Evolutionary conservation across 306 rosid genomes (phyloP).

Genomic region (Alnus glutinosa): DNA sequence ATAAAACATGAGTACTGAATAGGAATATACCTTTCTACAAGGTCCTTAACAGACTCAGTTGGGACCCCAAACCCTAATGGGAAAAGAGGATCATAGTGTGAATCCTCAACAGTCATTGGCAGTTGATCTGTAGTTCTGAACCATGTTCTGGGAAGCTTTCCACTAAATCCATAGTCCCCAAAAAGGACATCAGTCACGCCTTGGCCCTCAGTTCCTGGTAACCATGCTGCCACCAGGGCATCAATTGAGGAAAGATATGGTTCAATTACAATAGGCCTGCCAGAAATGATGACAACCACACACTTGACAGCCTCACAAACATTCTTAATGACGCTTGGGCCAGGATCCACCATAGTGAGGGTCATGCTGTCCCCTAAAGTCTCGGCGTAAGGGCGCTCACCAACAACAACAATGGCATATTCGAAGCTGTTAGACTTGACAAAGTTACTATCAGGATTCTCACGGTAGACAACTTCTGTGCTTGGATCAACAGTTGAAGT

Average conservation of each 20-base stretch:
- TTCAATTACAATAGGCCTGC: conserved; percentile 82
- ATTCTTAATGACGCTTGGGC: conserved; percentile 59
- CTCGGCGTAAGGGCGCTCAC: conserved; percentile 88
- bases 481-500: conserved; percentile 65
- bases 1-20: background rate
- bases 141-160: conserved; percentile 94
- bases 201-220: conserved; percentile 91
- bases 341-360: conserved; percentile 72
- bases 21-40: conserved; percentile 56
- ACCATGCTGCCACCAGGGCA: conserved; percentile 88
- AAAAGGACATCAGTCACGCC: conserved; percentile 85
- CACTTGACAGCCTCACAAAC: conserved; percentile 74
- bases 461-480: conserved; percentile 60
- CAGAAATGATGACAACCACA: conserved; percentile 68
- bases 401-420: conserved; percentile 81
- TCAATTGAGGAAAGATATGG: conserved; percentile 68
- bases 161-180: conserved; percentile 82
- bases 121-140: conserved; percentile 83
- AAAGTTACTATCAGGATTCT: conserved; percentile 67
- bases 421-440: conserved; percentile 65
- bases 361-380: conserved; percentile 67
- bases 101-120: conserved; percentile 85
- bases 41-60: conserved; percentile 67
- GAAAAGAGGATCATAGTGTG: conserved; percentile 92
- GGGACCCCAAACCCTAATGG: conserved; percentile 78